Evolutionary conservation across 495 filamentous ascomycete genomes (phyloP), one percentile per base, ranked within the genome.

Genomic region (Tuber indicum): DNA sequence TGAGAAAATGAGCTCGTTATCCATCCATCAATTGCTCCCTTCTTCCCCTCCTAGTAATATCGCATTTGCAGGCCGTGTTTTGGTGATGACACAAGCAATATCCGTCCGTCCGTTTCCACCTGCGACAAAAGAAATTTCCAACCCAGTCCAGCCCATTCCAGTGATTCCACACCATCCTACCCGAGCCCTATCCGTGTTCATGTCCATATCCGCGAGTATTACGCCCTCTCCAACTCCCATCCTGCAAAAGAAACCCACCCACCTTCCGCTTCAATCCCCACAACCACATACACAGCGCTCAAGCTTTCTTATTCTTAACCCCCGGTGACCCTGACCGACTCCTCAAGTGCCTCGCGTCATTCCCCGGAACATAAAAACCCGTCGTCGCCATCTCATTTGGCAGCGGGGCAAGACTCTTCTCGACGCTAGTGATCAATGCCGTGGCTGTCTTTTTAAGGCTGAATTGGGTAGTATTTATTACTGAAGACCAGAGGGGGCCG

Each of bases 391-490:
- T 47, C 9, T 72, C 62, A 0, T 58, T 66, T 17, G 76, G 78
- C 14, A 80, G 45, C n/a, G 79, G 75, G 23, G 78, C 78, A 41
- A 83, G 76, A 21, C 72, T 73, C 70, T 83, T 83, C 49, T 83
- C 82, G 69, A 83, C 78, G 26, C 75, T 71, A 4, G 72, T 73
- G 42, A 83, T 78, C 44, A 83, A 72, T 8, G 79, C 82, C 43
- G 74, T 81, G 21, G 82, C 82, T 2, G 77, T 79, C 75, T 83
- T 83, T 73, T 83, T 83, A 49, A 83, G 72, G 1, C 72, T 83
- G 43, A 58, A 70, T 46, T 75, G 76, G 43, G 77, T 73, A 14
- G 44, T 75, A 16, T 41, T 49, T 73, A 77, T 75, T 72, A 76
- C 62, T 72, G 76, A 79, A 72, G 73, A 78, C 79, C 80, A 81